phyloP scores from a whole-genome alignment of 208 protist genomes.

The Entamoeba histolytica region DNA sequence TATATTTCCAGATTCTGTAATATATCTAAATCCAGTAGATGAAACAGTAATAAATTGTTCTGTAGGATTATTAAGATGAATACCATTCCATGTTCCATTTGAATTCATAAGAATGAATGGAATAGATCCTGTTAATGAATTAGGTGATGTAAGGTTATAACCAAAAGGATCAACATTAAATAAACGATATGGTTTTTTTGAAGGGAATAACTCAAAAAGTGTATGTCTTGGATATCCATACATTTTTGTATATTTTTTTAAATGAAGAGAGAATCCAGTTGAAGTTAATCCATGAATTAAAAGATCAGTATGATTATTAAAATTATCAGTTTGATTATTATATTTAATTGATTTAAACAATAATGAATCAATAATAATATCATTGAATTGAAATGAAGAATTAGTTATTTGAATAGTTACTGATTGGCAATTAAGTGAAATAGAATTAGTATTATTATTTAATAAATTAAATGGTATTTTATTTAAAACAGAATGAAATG shows the following conservation, averaged over 20 bases:
- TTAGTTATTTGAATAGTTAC: background rate
- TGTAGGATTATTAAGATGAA: background rate
- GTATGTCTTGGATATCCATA: background rate
- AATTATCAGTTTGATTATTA: background rate
- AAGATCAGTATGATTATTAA: background rate
- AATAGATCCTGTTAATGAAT: background rate
- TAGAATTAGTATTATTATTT: background rate
- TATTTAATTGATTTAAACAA: background rate
- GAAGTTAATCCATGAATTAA: background rate
- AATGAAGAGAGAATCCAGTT: background rate
- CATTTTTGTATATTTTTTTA: background rate
- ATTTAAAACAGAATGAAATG: background rate
- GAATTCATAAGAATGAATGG: background rate
- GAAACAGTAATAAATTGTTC: background rate
- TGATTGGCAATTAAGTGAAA: background rate
- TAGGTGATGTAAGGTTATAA: background rate
- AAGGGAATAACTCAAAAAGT: background rate
- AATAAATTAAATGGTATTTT: background rate
- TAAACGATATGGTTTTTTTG: background rate
- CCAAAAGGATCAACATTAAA: background rate
- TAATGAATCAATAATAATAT: background rate
- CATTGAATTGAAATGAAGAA: background rate
- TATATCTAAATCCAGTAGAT: background rate
- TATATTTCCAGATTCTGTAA: background rate
- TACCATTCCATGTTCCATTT: background rate